Base-by-base conservation (phyloP, 1,139 yeast species). In the Blastobotrys niveus region DNA sequence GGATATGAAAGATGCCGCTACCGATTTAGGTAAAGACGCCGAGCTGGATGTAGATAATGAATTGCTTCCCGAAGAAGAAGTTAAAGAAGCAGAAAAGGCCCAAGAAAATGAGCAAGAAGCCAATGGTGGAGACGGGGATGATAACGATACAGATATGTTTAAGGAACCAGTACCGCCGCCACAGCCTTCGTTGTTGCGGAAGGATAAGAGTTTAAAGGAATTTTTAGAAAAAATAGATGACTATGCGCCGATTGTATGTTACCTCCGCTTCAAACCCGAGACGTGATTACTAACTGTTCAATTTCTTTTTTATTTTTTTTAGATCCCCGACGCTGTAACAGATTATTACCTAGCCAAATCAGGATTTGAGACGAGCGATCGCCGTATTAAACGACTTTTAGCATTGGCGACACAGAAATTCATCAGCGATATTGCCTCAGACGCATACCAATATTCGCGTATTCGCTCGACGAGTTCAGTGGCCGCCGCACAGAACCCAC, bases 381-480 rank as follows among this genome's bases (percentile, higher is more conserved):
- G 79, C 7, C 76, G 89, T 49, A 82, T 91, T 50, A 88, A 89
- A 60, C 73, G 97, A 46, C 69, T 93, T 37, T 69, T 93, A 43
- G 97, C 97, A 0, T 70, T 93, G 47, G 97, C 98, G 0, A 89
- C 98, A 0, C 98, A 93, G 59, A 91, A 93, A 61, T 93, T 93
- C 62, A 76, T 93, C 27, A 80, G 91, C 49, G 98, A 91, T 61
- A 82, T 93, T 32, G 96, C 98, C 1, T 88, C 89, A 18, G 97
- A 93, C 63, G 97, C 98, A 0, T 91, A 87, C 62, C 98, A 93
- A 61, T 89, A 87, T 62, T 83, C 95, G 9, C 72, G 97, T 50
- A 91, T 93, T 55, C 74, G 97, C 49, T 85, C 89, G 20, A 74
- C 88, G 8, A 77, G 87, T 5, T 81, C 95, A 0, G 94, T 86